Conservation (phyloP, 257 asterid genomes). For the Ocimum tenuiflorum region DNA sequence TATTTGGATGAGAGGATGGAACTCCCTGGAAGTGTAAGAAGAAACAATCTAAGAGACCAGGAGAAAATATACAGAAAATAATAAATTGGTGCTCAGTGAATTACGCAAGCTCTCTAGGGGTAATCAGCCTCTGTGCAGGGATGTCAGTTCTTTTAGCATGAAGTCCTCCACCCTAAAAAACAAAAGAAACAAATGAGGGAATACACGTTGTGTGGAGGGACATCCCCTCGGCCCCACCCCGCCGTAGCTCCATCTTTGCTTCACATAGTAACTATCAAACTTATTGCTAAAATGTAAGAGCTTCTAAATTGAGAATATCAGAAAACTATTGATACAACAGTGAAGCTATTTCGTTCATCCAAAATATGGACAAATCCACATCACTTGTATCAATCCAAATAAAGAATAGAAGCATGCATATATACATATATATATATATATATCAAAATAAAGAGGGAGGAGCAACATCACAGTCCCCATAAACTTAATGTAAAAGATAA, state of each 20-base stretch:
- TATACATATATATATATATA: neutral
- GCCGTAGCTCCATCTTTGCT: neutral
- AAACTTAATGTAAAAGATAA: neutral
- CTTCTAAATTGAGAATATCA: neutral
- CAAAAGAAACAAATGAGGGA: constrained; percentile 10
- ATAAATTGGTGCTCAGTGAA: constrained; percentile 16
- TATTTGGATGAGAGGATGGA: constrained; percentile 79
- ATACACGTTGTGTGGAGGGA: neutral
- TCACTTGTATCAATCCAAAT: neutral
- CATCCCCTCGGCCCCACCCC: neutral
- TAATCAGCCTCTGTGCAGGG: constrained; percentile 87
- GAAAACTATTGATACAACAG: neutral
- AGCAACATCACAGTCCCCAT: neutral
- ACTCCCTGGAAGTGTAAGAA: constrained; percentile 49
- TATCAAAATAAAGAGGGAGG: neutral
- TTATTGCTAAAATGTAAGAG: neutral
- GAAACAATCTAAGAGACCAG: constrained; percentile 14
- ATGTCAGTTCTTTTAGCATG: constrained; percentile 47
- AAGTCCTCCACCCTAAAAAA: constrained; percentile 80
- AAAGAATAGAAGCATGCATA: neutral
- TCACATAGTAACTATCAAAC: neutral
- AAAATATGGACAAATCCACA: constrained; percentile 5
- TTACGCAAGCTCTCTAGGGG: constrained; percentile 93
- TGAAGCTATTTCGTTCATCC: neutral
- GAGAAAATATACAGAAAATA: constrained; percentile 3